Evolutionary conservation across 805 yeast genomes (phyloP), one percentile per base, ranked within the genome.

Genomic region (Groenewaldozyma salmanticensis): DNA sequence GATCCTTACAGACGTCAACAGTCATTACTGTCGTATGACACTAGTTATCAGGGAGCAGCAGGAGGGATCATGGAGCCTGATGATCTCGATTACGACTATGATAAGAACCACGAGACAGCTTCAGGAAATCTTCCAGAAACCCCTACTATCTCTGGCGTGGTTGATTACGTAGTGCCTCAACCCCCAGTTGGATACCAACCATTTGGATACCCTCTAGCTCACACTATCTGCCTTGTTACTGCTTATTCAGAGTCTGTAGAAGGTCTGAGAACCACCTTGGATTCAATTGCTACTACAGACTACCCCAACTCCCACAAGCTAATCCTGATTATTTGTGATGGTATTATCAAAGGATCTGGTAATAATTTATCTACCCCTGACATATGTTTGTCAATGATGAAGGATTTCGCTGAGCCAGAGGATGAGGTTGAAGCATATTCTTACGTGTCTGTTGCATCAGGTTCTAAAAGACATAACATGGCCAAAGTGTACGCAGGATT

Each of bases 401-500:
- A 79, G 7, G 86, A 81, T 53, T 74, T 87, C 52, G 70, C 75
- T 5, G 67, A 72, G 27, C 82, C 85, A 0, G 72, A 70, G 6
- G 94, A 85, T 16, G 78, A 84, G 13, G 96, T 86, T 4, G 63
- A 74, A 55, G 74, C 96, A 0, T 71, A 77, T 54, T 87, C 96
- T 0, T 90, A 92, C 59, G 95, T 92, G 29, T 94, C 97, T 5
- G 96, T 92, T 32, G 95, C 95, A 2, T 82, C 82, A 52, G 98
- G 98, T 52, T 53, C 83, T 3, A 92, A 86, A 65, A 80, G 98
- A 59, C 98, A 92, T 58, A 92, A 92, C 59, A 87, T 88, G 95
- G 96, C 98, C 21, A 90, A 88, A 62, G 87, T 90, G 2, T 90
- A 86, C 56, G 79, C 95, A 9, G 98, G 98, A 0, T 92, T 84